Conservation (phyloP, 2,329 filamentous ascomycete species). For the Fusarium globosum region DNA sequence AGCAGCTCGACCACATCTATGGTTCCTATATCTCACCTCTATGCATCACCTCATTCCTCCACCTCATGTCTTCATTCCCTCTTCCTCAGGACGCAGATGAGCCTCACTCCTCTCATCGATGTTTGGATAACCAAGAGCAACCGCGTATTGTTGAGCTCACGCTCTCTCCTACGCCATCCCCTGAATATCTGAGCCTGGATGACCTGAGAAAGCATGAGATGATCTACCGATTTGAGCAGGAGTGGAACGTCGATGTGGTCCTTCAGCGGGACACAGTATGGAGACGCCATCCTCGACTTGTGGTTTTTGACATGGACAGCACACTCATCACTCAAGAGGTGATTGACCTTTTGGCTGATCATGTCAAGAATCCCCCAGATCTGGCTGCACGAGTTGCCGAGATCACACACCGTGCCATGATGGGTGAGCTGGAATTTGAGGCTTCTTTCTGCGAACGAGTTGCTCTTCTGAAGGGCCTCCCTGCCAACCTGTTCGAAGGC, state of each 20-base stretch:
- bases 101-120: constrained; percentile 71
- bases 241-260: constrained; percentile 89
- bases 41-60: constrained; percentile 73
- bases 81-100: constrained; percentile 62
- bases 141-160: constrained; percentile 75
- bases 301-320: constrained; percentile 99
- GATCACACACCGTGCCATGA: constrained; percentile 95
- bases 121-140: constrained; percentile 69
- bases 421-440: constrained; percentile 93
- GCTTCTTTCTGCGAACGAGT: constrained; percentile 84
- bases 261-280: constrained; percentile 80
- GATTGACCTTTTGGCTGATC: constrained; percentile 92
- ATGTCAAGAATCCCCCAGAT: constrained; percentile 74
- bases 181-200: constrained; percentile 72
- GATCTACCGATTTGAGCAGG: constrained; percentile 84
- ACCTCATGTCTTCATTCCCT: constrained; percentile 73
- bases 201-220: constrained; percentile 84
- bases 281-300: constrained; percentile 83
- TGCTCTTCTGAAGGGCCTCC: constrained; percentile 81
- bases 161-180: constrained; percentile 68
- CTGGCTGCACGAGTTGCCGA: constrained; percentile 84
- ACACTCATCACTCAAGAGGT: constrained; percentile 98
- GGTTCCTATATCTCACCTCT: constrained; percentile 73
- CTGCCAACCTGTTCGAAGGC: constrained; percentile 80
- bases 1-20: constrained; percentile 73